phyloP scores from a whole-genome alignment of 2,329 filamentous ascomycete species.

The Eutypella sp. region DNA sequence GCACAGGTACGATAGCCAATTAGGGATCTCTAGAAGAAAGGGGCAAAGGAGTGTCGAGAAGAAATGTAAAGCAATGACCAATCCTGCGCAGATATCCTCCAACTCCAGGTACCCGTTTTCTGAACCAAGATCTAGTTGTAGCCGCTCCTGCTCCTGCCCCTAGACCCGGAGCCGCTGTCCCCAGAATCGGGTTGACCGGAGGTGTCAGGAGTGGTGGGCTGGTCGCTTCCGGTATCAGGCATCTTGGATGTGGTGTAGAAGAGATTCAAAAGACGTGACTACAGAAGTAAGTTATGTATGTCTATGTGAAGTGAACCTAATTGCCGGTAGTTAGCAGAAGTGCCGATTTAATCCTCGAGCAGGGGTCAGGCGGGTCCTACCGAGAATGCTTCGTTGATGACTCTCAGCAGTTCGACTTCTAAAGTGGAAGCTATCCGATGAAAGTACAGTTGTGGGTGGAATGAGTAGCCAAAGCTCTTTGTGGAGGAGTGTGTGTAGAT shows the following conservation, averaged over 20 bases:
- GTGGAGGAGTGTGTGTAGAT: background rate
- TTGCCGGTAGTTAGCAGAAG: too few relatives aligned
- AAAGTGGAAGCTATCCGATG: background rate
- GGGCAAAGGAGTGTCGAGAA: constrained; percentile 4
- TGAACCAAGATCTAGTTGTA: constrained; percentile 19
- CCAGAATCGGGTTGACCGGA: too few relatives aligned
- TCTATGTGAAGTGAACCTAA: background rate
- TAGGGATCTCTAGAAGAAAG: too few relatives aligned
- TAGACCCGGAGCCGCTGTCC: constrained; percentile 1
- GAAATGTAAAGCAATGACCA: background rate
- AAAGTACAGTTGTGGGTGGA: background rate
- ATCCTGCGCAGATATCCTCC: background rate
- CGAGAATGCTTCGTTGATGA: too few relatives aligned
- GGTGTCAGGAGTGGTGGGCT: constrained; percentile 15
- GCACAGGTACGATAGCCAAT: too few relatives aligned
- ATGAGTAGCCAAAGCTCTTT: background rate
- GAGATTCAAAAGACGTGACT: too few relatives aligned
- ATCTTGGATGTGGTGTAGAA: constrained; percentile 14
- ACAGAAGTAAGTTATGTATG: background rate
- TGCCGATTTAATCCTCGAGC: too few relatives aligned
- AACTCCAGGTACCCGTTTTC: background rate
- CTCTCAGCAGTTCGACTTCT: too few relatives aligned
- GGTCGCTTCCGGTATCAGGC: constrained; percentile 25
- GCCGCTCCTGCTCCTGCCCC: constrained; percentile 25
- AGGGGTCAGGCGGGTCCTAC: too few relatives aligned